Evolutionary conservation across 352 stramenopile genomes (phyloP).

Genomic region (Globisporangium recalcitrans): DNA sequence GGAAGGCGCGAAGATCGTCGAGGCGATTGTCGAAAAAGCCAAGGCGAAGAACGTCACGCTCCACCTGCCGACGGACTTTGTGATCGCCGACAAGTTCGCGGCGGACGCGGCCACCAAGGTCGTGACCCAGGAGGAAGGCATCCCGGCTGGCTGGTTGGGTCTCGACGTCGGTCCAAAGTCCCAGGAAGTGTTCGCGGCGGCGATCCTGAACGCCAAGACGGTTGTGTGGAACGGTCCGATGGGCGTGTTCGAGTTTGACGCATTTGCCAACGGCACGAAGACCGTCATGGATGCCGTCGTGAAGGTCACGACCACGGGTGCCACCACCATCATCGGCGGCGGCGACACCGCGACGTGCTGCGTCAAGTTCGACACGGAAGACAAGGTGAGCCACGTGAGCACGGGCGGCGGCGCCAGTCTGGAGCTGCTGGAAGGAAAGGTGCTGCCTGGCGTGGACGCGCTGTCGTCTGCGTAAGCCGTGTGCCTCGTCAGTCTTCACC

Average conservation of each 20-base stretch:
- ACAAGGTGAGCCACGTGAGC: slow-evolving; percentile 88
- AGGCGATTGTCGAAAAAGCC: slow-evolving; percentile 95
- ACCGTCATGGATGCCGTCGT: slow-evolving; percentile 95
- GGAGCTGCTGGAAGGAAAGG: slow-evolving; percentile 97
- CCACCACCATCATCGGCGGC: slow-evolving; percentile 98
- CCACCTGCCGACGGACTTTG: slow-evolving; percentile 95
- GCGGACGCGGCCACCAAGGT: slow-evolving; percentile 91
- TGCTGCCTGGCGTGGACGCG: slow-evolving; percentile 97
- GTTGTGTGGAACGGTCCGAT: slow-evolving; percentile 99
- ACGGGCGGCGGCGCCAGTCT: slow-evolving; percentile 95
- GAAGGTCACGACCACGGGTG: slow-evolving; percentile 90
- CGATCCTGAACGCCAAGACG: slow-evolving; percentile 88
- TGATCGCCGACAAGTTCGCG: slow-evolving; percentile 98
- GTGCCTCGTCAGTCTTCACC: neutral
- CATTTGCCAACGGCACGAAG: slow-evolving; percentile 95
- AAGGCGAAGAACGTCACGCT: slow-evolving; percentile 97
- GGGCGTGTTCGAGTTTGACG: slow-evolving; percentile 99
- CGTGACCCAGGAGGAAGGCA: slow-evolving; percentile 88
- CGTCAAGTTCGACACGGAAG: slow-evolving; percentile 84
- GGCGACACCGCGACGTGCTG: slow-evolving; percentile 94
- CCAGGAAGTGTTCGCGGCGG: slow-evolving; percentile 72
- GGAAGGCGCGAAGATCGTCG: slow-evolving; percentile 80
- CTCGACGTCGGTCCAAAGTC: slow-evolving; percentile 97
- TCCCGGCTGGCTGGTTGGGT: slow-evolving; percentile 96
- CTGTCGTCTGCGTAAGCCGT: slow-evolving; percentile 68